phyloP scores from a whole-genome alignment of 2,329 filamentous ascomycete genomes.

The Teratosphaeria pseudoeucalypti region DNA sequence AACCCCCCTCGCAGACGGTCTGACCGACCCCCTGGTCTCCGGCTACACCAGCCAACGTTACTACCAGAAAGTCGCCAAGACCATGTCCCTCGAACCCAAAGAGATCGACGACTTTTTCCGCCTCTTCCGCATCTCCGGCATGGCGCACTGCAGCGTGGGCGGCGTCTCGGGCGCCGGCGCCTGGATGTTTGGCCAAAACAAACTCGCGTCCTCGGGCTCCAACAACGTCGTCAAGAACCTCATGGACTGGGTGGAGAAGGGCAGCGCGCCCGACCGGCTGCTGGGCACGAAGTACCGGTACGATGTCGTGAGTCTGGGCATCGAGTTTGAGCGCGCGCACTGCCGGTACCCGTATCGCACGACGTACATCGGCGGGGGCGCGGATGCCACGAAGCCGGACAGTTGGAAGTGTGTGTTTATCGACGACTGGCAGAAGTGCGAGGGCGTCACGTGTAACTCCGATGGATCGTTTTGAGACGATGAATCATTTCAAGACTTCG shows the following conservation, averaged over 20 bases:
- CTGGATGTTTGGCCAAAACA: constrained; percentile 31
- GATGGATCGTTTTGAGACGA: constrained; percentile 16
- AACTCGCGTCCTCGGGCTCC: constrained; percentile 9
- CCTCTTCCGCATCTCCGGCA: constrained; percentile 43
- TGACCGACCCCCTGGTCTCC: constrained; percentile 35
- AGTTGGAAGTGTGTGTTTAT: constrained; percentile 28
- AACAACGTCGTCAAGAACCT: constrained; percentile 40
- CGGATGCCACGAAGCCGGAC: constrained; percentile 23
- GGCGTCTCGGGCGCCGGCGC: constrained; percentile 31
- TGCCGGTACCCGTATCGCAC: constrained; percentile 27
- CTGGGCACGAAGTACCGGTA: constrained; percentile 18
- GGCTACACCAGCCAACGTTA: constrained; percentile 37
- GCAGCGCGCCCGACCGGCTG: constrained; percentile 20
- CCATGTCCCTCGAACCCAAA: constrained; percentile 26
- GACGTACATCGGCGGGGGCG: constrained; percentile 22
- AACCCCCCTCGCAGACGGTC: constrained; percentile 21
- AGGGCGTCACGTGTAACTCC: constrained; percentile 2
- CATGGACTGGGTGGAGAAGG: constrained; percentile 26
- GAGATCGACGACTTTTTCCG: constrained; percentile 32
- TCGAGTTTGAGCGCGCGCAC: constrained; percentile 37
- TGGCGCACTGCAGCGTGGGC: constrained; percentile 41
- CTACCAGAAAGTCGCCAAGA: constrained; percentile 36
- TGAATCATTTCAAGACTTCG: constrained; percentile 9
- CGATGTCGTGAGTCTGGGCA: constrained; percentile 29
- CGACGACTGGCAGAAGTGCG: constrained; percentile 20